Conservation (phyloP, 495 filamentous ascomycete species). For the Neurospora terricola region DNA sequence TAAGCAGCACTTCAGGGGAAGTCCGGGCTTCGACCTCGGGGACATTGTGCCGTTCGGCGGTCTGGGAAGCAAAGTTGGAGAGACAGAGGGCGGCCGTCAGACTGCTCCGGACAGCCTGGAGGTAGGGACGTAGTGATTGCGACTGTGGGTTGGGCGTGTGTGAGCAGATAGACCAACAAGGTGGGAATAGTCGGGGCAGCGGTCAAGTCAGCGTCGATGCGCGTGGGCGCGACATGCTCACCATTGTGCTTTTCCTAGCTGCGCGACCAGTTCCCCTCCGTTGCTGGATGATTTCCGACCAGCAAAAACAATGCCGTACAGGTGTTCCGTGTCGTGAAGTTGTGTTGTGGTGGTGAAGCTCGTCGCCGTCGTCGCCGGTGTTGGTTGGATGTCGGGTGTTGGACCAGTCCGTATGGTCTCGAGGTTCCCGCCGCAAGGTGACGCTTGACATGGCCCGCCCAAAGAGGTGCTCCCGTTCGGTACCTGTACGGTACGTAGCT, state of each 20-base stretch:
- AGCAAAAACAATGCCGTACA: not conserved
- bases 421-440: not conserved
- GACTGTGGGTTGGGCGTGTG: slow-evolving; percentile 45
- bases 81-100: slow-evolving; percentile 90
- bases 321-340: not conserved
- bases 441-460: not conserved
- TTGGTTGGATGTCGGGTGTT: not conserved
- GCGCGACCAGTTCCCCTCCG: not conserved
- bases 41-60: slow-evolving; percentile 92
- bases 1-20: slow-evolving; percentile 90
- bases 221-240: slow-evolving; percentile 1
- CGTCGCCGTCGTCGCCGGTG: not conserved
- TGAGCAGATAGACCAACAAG: not conserved
- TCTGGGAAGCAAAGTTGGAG: slow-evolving; percentile 95
- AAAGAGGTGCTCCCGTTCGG: not conserved
- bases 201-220: not conserved
- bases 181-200: not conserved
- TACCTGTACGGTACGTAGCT: not conserved
- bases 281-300: not conserved
- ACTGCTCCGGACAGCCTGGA: slow-evolving; percentile 89
- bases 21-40: slow-evolving; percentile 90
- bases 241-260: slow-evolving; percentile 11
- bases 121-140: slow-evolving; percentile 95
- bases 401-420: not conserved
- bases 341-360: not conserved